Evolutionary conservation across 495 filamentous ascomycete species (phyloP).

Genomic region (Xylaria venustula): DNA sequence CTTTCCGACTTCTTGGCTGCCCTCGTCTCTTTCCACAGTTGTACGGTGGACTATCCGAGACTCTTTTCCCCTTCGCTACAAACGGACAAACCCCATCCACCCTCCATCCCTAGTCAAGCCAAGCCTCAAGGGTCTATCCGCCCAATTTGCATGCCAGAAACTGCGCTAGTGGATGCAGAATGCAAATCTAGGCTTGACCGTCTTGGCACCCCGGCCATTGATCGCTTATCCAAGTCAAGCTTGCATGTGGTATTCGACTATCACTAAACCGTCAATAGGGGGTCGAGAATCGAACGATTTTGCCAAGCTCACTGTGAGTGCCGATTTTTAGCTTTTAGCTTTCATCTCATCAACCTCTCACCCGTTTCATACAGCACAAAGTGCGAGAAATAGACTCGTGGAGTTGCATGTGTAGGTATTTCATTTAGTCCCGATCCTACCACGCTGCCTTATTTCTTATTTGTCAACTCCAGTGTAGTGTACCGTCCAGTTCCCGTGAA

Average conservation of each 20-base stretch:
- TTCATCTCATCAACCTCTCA: too few relatives aligned
- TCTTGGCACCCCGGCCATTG: constrained; percentile 5
- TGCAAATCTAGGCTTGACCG: constrained; percentile 4
- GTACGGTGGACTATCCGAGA: neutral
- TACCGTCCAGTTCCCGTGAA: neutral
- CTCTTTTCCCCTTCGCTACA: neutral
- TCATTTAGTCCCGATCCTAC: neutral
- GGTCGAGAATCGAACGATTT: constrained; percentile 7
- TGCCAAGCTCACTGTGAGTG: neutral
- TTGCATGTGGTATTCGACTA: constrained; percentile 1
- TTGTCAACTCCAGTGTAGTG: constrained; percentile 11
- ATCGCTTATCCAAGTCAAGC: neutral
- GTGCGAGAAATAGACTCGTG: too few relatives aligned
- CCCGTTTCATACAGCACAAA: too few relatives aligned
- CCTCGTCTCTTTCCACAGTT: neutral
- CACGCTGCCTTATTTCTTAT: neutral
- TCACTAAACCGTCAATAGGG: neutral
- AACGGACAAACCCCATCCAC: constrained; percentile 2
- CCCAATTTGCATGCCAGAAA: neutral
- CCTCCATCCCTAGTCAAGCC: neutral
- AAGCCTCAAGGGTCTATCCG: constrained; percentile 7
- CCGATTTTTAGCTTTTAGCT: neutral
- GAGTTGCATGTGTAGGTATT: too few relatives aligned
- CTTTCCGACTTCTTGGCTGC: neutral
- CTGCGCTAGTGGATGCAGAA: constrained; percentile 1